These are phyloP conservation scores for Tuber indicum DNA, from an alignment of 495 filamentous ascomycete species.

Conservation along the genomic window DNA sequence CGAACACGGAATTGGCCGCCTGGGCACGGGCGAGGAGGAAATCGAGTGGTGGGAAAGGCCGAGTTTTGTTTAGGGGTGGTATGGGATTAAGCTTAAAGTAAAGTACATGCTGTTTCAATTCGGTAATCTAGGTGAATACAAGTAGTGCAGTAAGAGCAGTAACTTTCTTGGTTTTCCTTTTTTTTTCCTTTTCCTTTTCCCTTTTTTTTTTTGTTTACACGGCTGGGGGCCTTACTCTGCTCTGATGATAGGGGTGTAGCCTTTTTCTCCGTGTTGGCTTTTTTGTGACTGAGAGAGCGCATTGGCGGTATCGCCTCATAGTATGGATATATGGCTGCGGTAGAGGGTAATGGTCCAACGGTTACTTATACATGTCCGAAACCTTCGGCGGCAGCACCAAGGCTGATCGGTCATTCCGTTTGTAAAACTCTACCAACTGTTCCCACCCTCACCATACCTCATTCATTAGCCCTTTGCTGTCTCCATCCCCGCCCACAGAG, in stretches of 20 bases:
- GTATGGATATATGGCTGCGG: not conserved
- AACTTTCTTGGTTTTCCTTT: not conserved
- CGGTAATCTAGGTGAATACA: slow-evolving; percentile 1
- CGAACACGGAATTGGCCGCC: not conserved
- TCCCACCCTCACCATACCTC: slow-evolving; percentile 27
- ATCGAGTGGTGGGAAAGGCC: not conserved
- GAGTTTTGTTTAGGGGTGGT: not conserved
- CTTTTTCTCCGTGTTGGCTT: not conserved
- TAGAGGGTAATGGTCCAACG: slow-evolving; percentile 9
- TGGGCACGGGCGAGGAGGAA: not conserved
- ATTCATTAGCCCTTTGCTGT: slow-evolving; percentile 35
- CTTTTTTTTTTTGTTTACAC: not conserved
- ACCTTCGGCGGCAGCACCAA: slow-evolving; percentile 91
- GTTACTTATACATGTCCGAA: slow-evolving; percentile 32
- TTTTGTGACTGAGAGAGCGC: not conserved
- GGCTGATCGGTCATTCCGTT: slow-evolving; percentile 75
- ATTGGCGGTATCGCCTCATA: not conserved
- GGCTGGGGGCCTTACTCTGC: not conserved
- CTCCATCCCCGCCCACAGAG: slow-evolving; percentile 33
- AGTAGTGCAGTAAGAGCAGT: not conserved
- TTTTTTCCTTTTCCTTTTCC: too few species aligned
- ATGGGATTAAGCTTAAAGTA: not conserved
- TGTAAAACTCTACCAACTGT: slow-evolving; percentile 78
- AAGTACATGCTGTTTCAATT: not conserved
- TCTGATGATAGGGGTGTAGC: not conserved